Conservation (phyloP, 768 basidiomycete genomes). For the Suillus paluster region DNA sequence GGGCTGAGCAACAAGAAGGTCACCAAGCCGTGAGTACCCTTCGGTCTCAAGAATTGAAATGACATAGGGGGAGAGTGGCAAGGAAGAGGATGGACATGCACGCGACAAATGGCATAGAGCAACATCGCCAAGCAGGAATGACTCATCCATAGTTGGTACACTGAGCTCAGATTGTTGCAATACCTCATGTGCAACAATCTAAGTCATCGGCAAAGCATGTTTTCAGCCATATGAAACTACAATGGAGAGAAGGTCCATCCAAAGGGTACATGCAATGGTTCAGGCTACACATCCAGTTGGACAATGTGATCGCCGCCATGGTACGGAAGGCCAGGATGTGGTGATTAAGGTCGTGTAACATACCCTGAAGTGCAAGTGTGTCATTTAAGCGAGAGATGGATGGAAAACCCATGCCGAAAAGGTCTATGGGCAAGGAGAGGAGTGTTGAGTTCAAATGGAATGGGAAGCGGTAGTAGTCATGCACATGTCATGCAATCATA, state of each 20-base stretch:
- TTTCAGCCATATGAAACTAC: neutral
- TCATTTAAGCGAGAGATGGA: slow-evolving; percentile 19
- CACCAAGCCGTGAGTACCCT: too few relatives aligned
- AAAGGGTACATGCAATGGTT: neutral
- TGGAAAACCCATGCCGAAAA: neutral
- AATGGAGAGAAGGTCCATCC: neutral
- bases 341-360: slow-evolving; percentile 29
- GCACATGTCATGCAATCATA: too few relatives aligned
- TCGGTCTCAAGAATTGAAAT: too few relatives aligned
- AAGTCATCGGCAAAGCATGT: neutral
- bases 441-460: neutral
- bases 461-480: neutral
- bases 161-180: neutral
- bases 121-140: neutral
- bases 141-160: neutral
- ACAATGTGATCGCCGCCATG: slow-evolving; percentile 17
- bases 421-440: neutral
- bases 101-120: neutral
- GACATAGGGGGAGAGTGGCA: too few relatives aligned
- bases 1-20: too few relatives aligned
- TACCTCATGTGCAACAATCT: neutral
- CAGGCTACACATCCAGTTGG: slow-evolving; percentile 16
- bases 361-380: slow-evolving; percentile 10
- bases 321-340: slow-evolving; percentile 19
- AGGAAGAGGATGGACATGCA: slow-evolving; percentile 19